A percentile compares a stretch with the other conserved stretches of the same genome.
Conservation (phyloP, 306 rosid genomes). For the Glycyrrhiza uralensis region DNA sequence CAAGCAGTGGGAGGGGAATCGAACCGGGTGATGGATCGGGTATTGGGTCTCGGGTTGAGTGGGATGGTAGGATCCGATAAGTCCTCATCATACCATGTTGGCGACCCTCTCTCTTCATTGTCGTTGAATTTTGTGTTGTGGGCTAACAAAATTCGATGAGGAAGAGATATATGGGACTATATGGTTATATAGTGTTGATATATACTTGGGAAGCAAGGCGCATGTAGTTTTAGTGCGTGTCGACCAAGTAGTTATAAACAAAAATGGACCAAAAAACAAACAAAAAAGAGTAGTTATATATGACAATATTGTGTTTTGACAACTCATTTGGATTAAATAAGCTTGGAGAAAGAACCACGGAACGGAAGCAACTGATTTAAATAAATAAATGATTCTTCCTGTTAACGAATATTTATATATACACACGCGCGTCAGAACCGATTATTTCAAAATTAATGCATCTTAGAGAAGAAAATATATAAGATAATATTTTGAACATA, state of each 20-base stretch:
- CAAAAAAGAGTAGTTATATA: too few relatives aligned
- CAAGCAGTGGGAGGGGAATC: slow-evolving; percentile 59
- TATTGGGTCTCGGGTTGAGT: slow-evolving; percentile 41
- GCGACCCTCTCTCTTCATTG: slow-evolving; percentile 81
- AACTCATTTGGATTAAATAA: slow-evolving; percentile 4
- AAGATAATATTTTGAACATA: too few relatives aligned
- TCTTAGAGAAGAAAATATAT: too few relatives aligned
- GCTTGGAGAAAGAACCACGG: background rate
- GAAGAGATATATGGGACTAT: background rate
- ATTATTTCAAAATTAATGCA: too few relatives aligned
- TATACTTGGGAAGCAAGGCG: slow-evolving; percentile 63
- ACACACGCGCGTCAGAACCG: too few relatives aligned
- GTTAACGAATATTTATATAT: too few relatives aligned
- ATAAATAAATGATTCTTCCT: too few relatives aligned
- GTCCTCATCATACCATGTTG: slow-evolving; percentile 81
- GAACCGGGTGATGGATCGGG: slow-evolving; percentile 31
- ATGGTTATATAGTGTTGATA: background rate
- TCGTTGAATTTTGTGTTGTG: background rate
- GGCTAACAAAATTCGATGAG: slow-evolving; percentile 15
- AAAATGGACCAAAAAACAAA: background rate
- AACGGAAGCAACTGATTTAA: too few relatives aligned
- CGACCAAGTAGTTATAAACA: slow-evolving; percentile 28
- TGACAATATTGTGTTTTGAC: too few relatives aligned
- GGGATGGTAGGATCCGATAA: slow-evolving; percentile 41
- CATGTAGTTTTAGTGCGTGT: slow-evolving; percentile 8